phyloP scores from a whole-genome alignment of 208 protist genomes.

The Trichomonas vaginalis region DNA sequence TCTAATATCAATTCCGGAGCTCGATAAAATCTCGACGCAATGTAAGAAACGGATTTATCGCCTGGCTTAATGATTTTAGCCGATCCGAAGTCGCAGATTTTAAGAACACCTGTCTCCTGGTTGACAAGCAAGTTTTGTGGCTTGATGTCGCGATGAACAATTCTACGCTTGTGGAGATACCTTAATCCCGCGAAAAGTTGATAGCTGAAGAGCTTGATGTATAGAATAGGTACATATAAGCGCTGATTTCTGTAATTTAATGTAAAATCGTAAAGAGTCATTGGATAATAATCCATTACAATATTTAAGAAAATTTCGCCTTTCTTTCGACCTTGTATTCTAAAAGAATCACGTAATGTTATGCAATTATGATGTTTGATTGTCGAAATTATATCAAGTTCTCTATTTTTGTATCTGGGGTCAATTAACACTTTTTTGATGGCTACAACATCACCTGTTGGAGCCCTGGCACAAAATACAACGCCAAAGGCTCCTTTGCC shows the following conservation, averaged over 20 bases:
- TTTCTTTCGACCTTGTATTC: not conserved
- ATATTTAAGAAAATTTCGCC: slow-evolving; percentile 87
- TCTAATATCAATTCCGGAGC: slow-evolving; percentile 78
- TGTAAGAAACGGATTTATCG: slow-evolving; percentile 71
- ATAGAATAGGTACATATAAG: not conserved
- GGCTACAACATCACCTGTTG: not conserved
- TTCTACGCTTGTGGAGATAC: slow-evolving; percentile 73
- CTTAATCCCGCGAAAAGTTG: slow-evolving; percentile 78
- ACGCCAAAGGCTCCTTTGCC: not conserved
- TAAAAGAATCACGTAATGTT: not conserved
- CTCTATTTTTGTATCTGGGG: not conserved
- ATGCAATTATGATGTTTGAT: not conserved
- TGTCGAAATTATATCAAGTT: not conserved
- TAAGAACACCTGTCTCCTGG: slow-evolving; percentile 54
- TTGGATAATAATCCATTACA: slow-evolving; percentile 92
- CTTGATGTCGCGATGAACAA: slow-evolving; percentile 80
- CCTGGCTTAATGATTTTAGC: slow-evolving; percentile 46
- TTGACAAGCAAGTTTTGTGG: slow-evolving; percentile 74
- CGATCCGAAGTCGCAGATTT: slow-evolving; percentile 80
- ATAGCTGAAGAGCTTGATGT: slow-evolving; percentile 64
- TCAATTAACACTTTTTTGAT: not conserved
- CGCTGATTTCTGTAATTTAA: slow-evolving; percentile 58
- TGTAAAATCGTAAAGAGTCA: slow-evolving; percentile 71
- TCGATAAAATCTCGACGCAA: slow-evolving; percentile 75
- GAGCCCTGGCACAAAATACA: not conserved